Base-by-base conservation (phyloP, 352 stramenopile genomes). In the Pythium folliculosum region DNA sequence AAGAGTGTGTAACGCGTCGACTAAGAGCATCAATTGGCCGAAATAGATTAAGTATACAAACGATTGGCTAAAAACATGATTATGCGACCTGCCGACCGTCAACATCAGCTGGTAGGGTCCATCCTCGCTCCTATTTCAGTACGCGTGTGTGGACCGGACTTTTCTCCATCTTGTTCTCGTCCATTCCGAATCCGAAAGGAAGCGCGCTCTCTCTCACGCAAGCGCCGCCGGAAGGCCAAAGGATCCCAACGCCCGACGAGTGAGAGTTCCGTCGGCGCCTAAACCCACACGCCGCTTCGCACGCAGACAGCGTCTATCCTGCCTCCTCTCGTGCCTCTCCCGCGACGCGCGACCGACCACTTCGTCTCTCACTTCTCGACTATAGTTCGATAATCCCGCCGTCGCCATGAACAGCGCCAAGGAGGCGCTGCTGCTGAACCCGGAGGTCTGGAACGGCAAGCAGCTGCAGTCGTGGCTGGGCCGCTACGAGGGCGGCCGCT, bases 401-500 rank as follows among this genome's bases (percentile, higher is more conserved):
- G 27, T 32, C 35, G 23, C 16, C 13, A 65, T 65, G 59, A 65
- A 32, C 27, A 32, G 48, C 49, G 25, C 12, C 23, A 67, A 64
- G 21, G 97, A 93, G 57, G 77, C 75, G 52, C 63, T 89, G 57
- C 63, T 91, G 56, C 68, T 90, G 13, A 94, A 93, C 70, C 88
- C 88, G n/a, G 83, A 90, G 67, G 75, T 80, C 54, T 96, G 88
- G 88, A 91, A 71, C 56, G 70, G 80, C 60, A 88, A 91, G 69
- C 84, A 96, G 73, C 75, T 96, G 19, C 78, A 86, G 50, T 70
- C 79, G 59, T 96, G 85, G 85, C 78, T 96, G 45, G 78, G 70
- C 48, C 78, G 77, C 56, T 94, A 91, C 58, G 88, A 96, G 57
- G 63, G 80, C 51, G 86, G 88, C 4, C 85, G 88, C 45, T 96